Evolutionary conservation across 495 filamentous ascomycete genomes (phyloP).

Genomic region (Penicillium cataractarum): DNA sequence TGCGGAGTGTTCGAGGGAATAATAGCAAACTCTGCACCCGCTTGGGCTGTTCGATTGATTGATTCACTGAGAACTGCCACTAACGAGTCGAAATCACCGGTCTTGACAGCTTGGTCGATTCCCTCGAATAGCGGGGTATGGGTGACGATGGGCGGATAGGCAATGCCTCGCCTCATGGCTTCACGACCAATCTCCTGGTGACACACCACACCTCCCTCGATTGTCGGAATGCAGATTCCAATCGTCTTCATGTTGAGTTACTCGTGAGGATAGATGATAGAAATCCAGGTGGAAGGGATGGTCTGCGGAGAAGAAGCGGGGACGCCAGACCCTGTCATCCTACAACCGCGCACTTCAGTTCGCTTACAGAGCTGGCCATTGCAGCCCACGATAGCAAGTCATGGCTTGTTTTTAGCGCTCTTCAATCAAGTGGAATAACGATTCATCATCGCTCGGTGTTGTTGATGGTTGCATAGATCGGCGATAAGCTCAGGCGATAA

Average conservation of each 20-base stretch:
- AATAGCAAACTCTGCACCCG: conserved; percentile 16
- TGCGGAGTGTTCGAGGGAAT: conserved; percentile 14
- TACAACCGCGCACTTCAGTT: not conserved
- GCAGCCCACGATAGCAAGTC: too few relatives aligned
- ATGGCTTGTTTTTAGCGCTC: not conserved
- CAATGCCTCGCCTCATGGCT: conserved; percentile 14
- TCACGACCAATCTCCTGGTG: conserved; percentile 18
- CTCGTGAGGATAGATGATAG: not conserved
- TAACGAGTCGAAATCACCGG: conserved; percentile 2
- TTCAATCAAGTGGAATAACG: not conserved
- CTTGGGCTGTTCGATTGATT: conserved; percentile 14
- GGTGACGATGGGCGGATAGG: conserved; percentile 15
- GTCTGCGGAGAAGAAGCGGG: not conserved
- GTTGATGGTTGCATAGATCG: not conserved
- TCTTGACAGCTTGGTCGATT: conserved; percentile 7
- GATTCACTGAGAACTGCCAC: not conserved
- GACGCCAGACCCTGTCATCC: not conserved
- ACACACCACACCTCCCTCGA: conserved; percentile 11
- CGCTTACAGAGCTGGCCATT: not conserved
- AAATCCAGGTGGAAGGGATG: not conserved
- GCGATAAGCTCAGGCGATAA: not conserved
- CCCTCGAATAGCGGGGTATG: conserved; percentile 9
- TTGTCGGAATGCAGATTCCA: conserved; percentile 18
- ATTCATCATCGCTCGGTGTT: not conserved
- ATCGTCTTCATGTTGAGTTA: conserved; percentile 8